Evolutionary conservation across 2,329 filamentous ascomycete genomes (phyloP).

Genomic region (Neopestalotiopsis sp.): DNA sequence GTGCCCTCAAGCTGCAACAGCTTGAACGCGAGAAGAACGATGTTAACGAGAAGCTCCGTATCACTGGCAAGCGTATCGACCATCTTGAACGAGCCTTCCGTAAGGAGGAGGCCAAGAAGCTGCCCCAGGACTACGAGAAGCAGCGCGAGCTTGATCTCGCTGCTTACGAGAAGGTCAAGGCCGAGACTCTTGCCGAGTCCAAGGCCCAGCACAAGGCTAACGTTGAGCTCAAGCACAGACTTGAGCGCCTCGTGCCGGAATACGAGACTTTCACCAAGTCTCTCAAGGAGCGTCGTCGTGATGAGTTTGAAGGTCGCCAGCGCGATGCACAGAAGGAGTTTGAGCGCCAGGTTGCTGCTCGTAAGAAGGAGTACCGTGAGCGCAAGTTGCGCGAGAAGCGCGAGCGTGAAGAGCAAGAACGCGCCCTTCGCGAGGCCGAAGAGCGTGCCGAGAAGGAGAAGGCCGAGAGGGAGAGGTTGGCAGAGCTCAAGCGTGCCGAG

Average conservation of each 20-base stretch:
- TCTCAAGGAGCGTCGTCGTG: constrained; percentile 84
- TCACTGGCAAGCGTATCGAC: constrained; percentile 94
- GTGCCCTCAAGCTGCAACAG: constrained; percentile 92
- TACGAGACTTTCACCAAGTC: constrained; percentile 86
- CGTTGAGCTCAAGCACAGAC: constrained; percentile 90
- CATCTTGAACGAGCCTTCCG: constrained; percentile 97
- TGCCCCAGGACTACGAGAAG: constrained; percentile 81
- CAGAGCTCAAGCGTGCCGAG: constrained; percentile 79
- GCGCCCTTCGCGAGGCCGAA: constrained; percentile 79
- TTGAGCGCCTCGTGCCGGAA: constrained; percentile 79
- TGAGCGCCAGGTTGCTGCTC: constrained; percentile 85
- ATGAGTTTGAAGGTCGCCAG: constrained; percentile 94
- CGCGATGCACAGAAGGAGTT: constrained; percentile 91
- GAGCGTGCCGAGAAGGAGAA: constrained; percentile 82
- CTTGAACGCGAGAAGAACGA: constrained; percentile 98
- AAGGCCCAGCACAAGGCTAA: constrained; percentile 91
- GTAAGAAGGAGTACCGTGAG: constrained; percentile 88
- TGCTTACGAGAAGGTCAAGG: constrained; percentile 80
- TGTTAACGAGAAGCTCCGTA: constrained; percentile 85
- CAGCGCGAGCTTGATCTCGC: constrained; percentile 81
- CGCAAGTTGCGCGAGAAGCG: constrained; percentile 80
- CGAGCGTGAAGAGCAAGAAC: constrained; percentile 85
- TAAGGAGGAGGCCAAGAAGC: constrained; percentile 92
- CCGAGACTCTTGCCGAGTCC: constrained; percentile 77
- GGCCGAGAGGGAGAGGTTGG: constrained; percentile 79